Evolutionary conservation across 139 green algal species (phyloP), one percentile per base, ranked within the genome.

Genomic region (Chlamydomonas schloesseri): DNA sequence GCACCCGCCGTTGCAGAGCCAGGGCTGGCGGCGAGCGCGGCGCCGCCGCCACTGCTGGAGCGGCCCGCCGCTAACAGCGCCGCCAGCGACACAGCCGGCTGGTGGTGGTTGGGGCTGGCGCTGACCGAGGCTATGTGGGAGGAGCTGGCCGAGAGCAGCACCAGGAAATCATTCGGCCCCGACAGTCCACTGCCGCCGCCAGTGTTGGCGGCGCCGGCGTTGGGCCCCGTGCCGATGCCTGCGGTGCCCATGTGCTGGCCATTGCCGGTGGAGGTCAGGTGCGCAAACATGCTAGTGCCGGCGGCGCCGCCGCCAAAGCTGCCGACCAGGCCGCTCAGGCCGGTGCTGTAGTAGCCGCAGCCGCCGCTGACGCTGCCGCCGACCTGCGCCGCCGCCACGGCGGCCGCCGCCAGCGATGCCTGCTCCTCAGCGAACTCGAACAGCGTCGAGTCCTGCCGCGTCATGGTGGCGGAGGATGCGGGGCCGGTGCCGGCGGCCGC

Each of bases 371-470:
- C 20, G 55, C 55, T 62, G 55, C 55, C 55, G 8, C 55, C 55
- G 55, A 23, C 55, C 18, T 24, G 20, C 20, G 55, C 55, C 55
- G 55, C 55, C 8, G 55, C 55, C 55, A 17, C 20, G 9, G 55
- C 55, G 20, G 18, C 20, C 4, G 46, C 71, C 46, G 71, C 71
- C 71, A 78, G 71, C n/a, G 71, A 64, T 20, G 71, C 46, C 71
- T 78, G 71, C 71, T 78, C 71, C 71, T 78, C 71, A 28, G 71
- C 71, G 20, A 78, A 37, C 26, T 78, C 71, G 20, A 78, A 47
- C 28, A 78, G 46, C 10, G 71, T 78, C 46, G 71, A 78, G 71
- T 78, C 57, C 14, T 34, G 26, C 11, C 71, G 71, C 14, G 46
- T 37, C 36, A 78, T 37, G 46, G 71, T 21, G 6, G 20, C 10